These are phyloP conservation scores for Perilla frutescens DNA, from an alignment of 257 asterid species.

Conservation along the genomic window DNA sequence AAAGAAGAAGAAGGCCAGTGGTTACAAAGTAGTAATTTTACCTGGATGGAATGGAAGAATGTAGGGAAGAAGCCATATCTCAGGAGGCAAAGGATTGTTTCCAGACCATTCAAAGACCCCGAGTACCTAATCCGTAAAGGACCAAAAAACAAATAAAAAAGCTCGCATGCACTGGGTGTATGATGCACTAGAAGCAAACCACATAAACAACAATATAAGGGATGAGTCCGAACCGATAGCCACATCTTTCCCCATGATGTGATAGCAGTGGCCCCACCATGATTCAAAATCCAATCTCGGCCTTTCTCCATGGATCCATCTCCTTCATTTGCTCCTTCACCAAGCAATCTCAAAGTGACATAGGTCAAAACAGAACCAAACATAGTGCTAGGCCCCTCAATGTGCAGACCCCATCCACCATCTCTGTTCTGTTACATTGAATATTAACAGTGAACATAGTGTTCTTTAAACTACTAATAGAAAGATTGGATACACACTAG, in stretches of 20 bases:
- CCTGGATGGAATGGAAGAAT: constrained; percentile 95
- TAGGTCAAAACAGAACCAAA: constrained; percentile 93
- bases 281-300: constrained; percentile 85
- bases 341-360: constrained; percentile 93
- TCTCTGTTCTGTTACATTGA: constrained; percentile 71
- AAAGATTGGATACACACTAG: constrained; percentile 24
- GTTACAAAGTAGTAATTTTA: constrained; percentile 34
- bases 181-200: constrained; percentile 22
- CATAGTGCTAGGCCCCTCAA: constrained; percentile 99
- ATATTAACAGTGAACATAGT: constrained; percentile 30
- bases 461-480: constrained; percentile 20
- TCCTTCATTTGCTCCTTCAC: constrained; percentile 93
- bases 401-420: constrained; percentile 99
- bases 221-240: constrained; percentile 79
- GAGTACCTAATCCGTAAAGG: constrained; percentile 64
- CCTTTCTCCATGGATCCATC: constrained; percentile 97
- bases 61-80: constrained; percentile 94
- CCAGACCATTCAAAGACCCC: constrained; percentile 99
- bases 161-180: constrained; percentile 2
- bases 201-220: constrained; percentile 25
- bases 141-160: constrained; percentile 26
- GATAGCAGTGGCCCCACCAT: constrained; percentile 92
- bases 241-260: constrained; percentile 99
- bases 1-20: constrained; percentile 22
- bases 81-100: constrained; percentile 98